phyloP scores from a whole-genome alignment of 2,329 filamentous ascomycete genomes.

The Rosellinia necatrix region DNA sequence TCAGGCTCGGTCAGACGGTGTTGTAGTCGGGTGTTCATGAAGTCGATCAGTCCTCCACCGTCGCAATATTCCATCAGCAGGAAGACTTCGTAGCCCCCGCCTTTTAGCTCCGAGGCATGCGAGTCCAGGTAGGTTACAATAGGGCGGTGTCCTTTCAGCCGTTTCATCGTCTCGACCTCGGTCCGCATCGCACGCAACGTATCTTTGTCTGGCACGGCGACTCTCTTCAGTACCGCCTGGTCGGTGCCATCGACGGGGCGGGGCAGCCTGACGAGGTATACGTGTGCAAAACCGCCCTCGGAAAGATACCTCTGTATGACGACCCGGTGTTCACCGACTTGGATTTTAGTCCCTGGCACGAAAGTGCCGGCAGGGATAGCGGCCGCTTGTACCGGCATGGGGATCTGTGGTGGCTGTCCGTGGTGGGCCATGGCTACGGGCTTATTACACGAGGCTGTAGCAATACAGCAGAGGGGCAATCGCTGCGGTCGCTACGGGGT shows the following conservation, averaged over 20 bases:
- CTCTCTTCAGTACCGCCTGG: slow-evolving; percentile 86
- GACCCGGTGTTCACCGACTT: slow-evolving; percentile 89
- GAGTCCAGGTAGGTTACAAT: slow-evolving; percentile 99
- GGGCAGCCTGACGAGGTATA: slow-evolving; percentile 91
- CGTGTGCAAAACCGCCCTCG: slow-evolving; percentile 96
- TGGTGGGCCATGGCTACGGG: slow-evolving; percentile 43
- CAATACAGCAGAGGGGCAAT: no score
- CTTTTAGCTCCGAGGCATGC: slow-evolving; percentile 90
- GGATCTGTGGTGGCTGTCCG: slow-evolving; percentile 44
- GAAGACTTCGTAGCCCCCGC: slow-evolving; percentile 96
- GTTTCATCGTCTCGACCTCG: slow-evolving; percentile 99
- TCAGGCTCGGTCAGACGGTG: slow-evolving; percentile 96
- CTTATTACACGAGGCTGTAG: slow-evolving; percentile 40
- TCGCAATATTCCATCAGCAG: slow-evolving; percentile 97
- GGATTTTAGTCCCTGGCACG: slow-evolving; percentile 91
- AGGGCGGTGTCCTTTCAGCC: slow-evolving; percentile 91
- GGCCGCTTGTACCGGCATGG: slow-evolving; percentile 41
- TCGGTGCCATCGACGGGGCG: slow-evolving; percentile 78
- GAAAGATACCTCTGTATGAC: slow-evolving; percentile 97
- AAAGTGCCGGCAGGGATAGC: slow-evolving; percentile 81
- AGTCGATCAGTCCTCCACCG: slow-evolving; percentile 95
- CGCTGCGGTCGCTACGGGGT: slow-evolving; percentile 6
- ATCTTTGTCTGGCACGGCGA: slow-evolving; percentile 95
- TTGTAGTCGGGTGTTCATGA: slow-evolving; percentile 98
- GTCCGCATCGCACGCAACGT: slow-evolving; percentile 94